Conservation (phyloP, 2,329 filamentous ascomycete genomes). For the Sclerotinia subarctica region DNA sequence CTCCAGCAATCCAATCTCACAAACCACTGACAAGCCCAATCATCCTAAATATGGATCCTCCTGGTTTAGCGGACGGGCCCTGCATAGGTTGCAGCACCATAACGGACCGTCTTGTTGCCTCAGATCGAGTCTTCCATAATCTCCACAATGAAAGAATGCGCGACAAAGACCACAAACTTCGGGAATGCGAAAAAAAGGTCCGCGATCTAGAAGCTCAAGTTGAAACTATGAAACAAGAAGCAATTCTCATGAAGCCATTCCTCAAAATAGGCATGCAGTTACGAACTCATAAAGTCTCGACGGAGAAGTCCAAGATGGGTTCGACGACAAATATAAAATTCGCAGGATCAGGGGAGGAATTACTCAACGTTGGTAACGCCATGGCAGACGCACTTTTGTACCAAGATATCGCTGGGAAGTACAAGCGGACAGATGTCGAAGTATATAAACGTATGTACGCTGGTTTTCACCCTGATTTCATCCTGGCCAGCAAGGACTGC, state of each 20-base stretch:
- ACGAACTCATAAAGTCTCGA: slow-evolving; percentile 6
- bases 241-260: slow-evolving; percentile 5
- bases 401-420: slow-evolving; percentile 9
- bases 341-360: slow-evolving; percentile 3
- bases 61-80: not conserved
- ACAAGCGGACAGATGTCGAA: slow-evolving; percentile 14
- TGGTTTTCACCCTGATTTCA: slow-evolving; percentile 12
- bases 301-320: slow-evolving; percentile 12
- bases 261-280: slow-evolving; percentile 1
- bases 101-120: not conserved
- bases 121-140: slow-evolving; percentile 6
- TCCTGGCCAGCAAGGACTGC: not conserved
- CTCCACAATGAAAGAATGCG: slow-evolving; percentile 11
- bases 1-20: too few relatives aligned
- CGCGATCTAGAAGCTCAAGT: slow-evolving; percentile 6
- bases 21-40: not conserved
- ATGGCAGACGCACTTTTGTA: slow-evolving; percentile 9
- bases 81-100: slow-evolving; percentile 7
- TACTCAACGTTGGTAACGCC: slow-evolving; percentile 6
- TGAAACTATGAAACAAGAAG: not conserved
- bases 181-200: not conserved
- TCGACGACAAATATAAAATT: not conserved
- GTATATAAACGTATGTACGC: slow-evolving; percentile 15
- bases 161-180: slow-evolving; percentile 6
- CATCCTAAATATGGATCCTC: not conserved